Percentiles rank a stretch among this genome's conserved stretches.
Evolutionary conservation across 768 basidiomycete genomes (phyloP).

Genomic region (Lactarius pseudohatsudake): DNA sequence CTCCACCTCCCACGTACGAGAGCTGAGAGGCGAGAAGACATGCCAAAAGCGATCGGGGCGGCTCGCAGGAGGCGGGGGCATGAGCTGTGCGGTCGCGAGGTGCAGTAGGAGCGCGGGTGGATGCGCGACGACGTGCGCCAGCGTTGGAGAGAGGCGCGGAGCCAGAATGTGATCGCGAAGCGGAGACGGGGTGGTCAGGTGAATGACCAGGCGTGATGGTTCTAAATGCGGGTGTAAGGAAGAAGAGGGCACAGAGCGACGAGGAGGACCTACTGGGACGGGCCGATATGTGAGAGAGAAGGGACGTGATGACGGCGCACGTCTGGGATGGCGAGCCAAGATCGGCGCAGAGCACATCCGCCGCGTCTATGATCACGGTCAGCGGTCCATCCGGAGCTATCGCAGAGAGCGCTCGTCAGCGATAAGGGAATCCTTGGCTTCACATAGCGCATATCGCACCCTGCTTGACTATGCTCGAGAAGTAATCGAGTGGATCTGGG

Average conservation of each 20-base stretch:
- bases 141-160: conserved; percentile 61
- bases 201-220: conserved; percentile 60
- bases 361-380: conserved; percentile 68
- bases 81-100: conserved; percentile 68
- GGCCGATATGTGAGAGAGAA: conserved; percentile 46
- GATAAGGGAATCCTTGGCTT: neutral
- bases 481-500: conserved; percentile 37
- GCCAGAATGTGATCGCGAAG: conserved; percentile 57
- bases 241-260: neutral
- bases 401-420: neutral
- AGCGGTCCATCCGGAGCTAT: conserved; percentile 49
- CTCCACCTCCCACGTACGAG: conserved; percentile 58
- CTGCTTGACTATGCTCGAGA: conserved; percentile 43
- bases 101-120: conserved; percentile 68
- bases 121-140: conserved; percentile 65
- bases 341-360: conserved; percentile 64
- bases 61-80: conserved; percentile 64
- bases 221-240: conserved; percentile 34
- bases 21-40: conserved; percentile 69
- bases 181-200: conserved; percentile 48
- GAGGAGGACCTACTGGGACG: conserved; percentile 49
- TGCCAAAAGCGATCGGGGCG: conserved; percentile 75
- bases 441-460: conserved; percentile 33
- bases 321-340: conserved; percentile 52
- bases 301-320: conserved; percentile 50